phyloP scores from a whole-genome alignment of 1,284 basidiomycete genomes.

The Coriolopsis trogii region DNA sequence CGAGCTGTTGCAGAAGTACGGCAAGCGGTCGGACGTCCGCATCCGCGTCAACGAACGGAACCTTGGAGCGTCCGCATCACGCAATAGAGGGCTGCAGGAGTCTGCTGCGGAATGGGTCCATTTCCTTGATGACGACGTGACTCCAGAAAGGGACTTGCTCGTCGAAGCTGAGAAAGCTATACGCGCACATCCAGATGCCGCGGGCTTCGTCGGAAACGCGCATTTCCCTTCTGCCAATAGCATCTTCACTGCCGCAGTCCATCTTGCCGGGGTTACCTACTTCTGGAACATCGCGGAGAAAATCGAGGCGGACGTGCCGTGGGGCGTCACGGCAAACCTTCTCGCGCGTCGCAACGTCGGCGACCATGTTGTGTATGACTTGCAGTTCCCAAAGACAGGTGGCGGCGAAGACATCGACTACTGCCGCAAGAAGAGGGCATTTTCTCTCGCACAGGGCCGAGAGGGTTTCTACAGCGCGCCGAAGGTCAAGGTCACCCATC shows the following conservation, averaged over 20 bases:
- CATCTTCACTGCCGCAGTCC: conserved; percentile 56
- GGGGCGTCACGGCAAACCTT: conserved; percentile 66
- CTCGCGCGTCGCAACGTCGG: conserved; percentile 48
- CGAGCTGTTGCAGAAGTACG: conserved; percentile 40
- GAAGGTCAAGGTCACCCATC: conserved; percentile 50
- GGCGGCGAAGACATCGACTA: conserved; percentile 69
- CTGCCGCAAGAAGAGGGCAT: conserved; percentile 51
- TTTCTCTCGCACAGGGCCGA: conserved; percentile 37
- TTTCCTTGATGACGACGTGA: conserved; percentile 63
- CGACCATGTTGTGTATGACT: conserved; percentile 49
- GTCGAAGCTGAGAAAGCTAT: conserved; percentile 50
- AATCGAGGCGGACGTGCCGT: conserved; percentile 51
- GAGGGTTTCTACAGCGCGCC: conserved; percentile 54
- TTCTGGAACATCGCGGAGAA: conserved; percentile 66
- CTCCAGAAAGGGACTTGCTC: conserved; percentile 47
- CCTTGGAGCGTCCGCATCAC: conserved; percentile 49
- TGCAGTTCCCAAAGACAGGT: conserved; percentile 60
- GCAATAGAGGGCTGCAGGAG: conserved; percentile 51
- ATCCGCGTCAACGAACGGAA: conserved; percentile 49
- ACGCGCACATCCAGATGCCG: conserved; percentile 46
- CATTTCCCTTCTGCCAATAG: conserved; percentile 50
- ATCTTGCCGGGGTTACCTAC: conserved; percentile 57
- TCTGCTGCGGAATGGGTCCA: conserved; percentile 51
- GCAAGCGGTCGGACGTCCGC: conserved; percentile 46
- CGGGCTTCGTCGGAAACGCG: conserved; percentile 56